A percentile compares a stretch with the other conserved stretches of the same genome.
These are phyloP conservation scores for Trichodelitschia bisporula DNA, from an alignment of 495 filamentous ascomycete species.

Conservation along the genomic window DNA sequence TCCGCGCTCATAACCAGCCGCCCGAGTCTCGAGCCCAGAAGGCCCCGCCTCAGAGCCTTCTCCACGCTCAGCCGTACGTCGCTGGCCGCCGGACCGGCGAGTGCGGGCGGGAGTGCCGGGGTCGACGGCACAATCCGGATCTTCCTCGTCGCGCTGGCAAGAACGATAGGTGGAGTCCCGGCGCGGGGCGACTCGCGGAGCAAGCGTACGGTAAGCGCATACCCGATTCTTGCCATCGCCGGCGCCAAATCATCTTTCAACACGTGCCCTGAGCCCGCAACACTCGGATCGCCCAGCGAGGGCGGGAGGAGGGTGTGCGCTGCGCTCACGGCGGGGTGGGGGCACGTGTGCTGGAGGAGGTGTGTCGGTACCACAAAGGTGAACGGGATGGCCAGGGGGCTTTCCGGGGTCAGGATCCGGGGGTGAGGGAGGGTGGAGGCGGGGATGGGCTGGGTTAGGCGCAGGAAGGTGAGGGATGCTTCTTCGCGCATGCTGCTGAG, in stretches of 20 bases:
- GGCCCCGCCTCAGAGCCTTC: slow-evolving; percentile 41
- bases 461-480: slow-evolving; percentile 43
- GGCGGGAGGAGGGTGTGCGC: slow-evolving; percentile 65
- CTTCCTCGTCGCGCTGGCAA: slow-evolving; percentile 29
- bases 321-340: slow-evolving; percentile 32
- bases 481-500: slow-evolving; percentile 20
- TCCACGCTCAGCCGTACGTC: slow-evolving; percentile 46
- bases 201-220: no score
- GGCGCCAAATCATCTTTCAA: slow-evolving; percentile 63
- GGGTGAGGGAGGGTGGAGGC: slow-evolving; percentile 43
- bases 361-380: slow-evolving; percentile 64
- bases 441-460: slow-evolving; percentile 56
- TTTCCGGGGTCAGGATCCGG: slow-evolving; percentile 38
- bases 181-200: no score
- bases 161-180: no score
- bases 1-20: slow-evolving; percentile 40
- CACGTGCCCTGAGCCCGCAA: slow-evolving; percentile 22
- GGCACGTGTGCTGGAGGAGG: slow-evolving; percentile 35
- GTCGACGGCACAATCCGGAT: slow-evolving; percentile 54
- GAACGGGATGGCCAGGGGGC: slow-evolving; percentile 54
- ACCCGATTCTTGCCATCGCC: slow-evolving; percentile 53
- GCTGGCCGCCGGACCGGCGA: slow-evolving; percentile 28
- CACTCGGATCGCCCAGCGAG: slow-evolving; percentile 39
- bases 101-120: slow-evolving; percentile 55
- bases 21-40: slow-evolving; percentile 58